Evolutionary conservation across 768 basidiomycete genomes (phyloP), one percentile per base, ranked within the genome.

Genomic region (Pleurotus tuber-regium): DNA sequence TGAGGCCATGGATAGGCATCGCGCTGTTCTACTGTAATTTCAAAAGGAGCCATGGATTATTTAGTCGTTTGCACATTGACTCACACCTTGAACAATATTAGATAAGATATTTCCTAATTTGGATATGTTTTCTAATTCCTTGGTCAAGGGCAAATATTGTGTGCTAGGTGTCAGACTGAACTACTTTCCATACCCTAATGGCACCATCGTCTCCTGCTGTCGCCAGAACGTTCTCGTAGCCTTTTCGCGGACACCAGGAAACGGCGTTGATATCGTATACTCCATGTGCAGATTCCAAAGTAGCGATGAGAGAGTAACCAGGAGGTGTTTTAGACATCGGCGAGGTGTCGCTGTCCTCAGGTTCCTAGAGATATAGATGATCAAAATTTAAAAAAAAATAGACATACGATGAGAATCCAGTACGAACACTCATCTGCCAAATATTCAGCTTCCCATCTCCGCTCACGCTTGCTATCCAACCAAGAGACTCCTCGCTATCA

Each of bases 141-240:
- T n/a, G n/a, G n/a, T n/a, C n/a, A n/a, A n/a, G n/a, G n/a, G n/a
- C n/a, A n/a, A n/a, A n/a, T n/a, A n/a, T n/a, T n/a, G n/a, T n/a
- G n/a, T n/a, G n/a, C n/a, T n/a, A n/a, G n/a, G n/a, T n/a, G n/a
- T n/a, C n/a, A n/a, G n/a, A n/a, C n/a, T n/a, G 33, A 30, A 52
- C 21, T 29, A 84, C 57, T 58, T 62, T 77, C 96, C 95, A 99
- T n/a, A 98, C 77, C 59, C 80, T 83, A 11, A 88, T 77, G 25
- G 72, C 63, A 6, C 92, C 89, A 65, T 98, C 96, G 62, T 99
- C 96, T 0, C 89, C 93, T 4, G 86, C 80, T 2, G 87, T 92
- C 1, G 88, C 90, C 2, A 98, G 67, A 3, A 95, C 47, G 54
- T 86, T 77, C 54, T 82, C 75, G 42, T 73, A 75, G 1, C 86